Evolutionary conservation across 768 basidiomycete genomes (phyloP).

Genomic region (Imleria badia): DNA sequence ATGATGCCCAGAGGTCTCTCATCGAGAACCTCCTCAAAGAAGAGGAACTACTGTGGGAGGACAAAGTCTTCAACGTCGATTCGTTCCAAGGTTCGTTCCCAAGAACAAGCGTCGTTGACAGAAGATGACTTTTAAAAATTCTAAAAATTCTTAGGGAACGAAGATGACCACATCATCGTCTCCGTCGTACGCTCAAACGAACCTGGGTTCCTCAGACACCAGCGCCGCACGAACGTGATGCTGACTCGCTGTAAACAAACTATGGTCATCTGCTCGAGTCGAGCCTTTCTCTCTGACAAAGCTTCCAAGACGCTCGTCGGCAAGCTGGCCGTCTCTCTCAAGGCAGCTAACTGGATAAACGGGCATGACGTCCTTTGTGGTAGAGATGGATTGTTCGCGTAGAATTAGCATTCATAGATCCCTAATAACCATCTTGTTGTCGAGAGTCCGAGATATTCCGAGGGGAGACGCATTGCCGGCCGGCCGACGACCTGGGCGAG

Average conservation of each 20-base stretch:
- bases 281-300: constrained; percentile 21
- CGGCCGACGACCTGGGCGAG: not conserved
- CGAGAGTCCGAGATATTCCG: not conserved
- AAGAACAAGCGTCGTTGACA: not conserved
- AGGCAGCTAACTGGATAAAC: constrained; percentile 16
- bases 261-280: constrained; percentile 70
- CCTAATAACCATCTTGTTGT: not conserved
- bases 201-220: constrained; percentile 63
- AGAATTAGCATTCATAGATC: not conserved
- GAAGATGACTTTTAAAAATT: constrained; percentile 14
- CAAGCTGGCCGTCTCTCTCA: constrained; percentile 17
- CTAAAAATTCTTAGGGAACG: constrained; percentile 56
- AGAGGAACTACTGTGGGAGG: constrained; percentile 49
- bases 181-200: constrained; percentile 61
- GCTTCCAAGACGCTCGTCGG: constrained; percentile 26
- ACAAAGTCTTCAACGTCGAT: constrained; percentile 76
- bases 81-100: constrained; percentile 69
- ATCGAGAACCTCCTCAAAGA: constrained; percentile 57
- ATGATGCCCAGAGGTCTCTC: constrained; percentile 62
- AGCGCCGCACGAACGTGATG: constrained; percentile 81
- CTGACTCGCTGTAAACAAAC: constrained; percentile 70
- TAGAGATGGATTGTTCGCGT: not conserved
- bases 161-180: constrained; percentile 71
- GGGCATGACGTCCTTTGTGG: constrained; percentile 6
- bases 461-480: too few species aligned